phyloP scores from a whole-genome alignment of 306 rosid genomes.

The Ormosia emarginata region DNA sequence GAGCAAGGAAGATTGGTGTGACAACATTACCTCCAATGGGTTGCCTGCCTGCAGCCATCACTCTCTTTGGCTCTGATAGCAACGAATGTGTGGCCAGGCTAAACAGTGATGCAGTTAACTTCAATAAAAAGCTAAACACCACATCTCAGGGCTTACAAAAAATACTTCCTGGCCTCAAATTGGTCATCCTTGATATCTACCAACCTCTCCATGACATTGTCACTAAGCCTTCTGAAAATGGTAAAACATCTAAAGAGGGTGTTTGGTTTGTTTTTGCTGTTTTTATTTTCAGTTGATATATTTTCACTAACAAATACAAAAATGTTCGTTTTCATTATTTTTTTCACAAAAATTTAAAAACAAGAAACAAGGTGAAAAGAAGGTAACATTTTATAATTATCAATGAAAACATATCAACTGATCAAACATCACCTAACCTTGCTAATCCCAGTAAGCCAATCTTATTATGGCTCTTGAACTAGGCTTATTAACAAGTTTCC shows the following conservation, averaged over 20 bases:
- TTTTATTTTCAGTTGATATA: no score
- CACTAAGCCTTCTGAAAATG: constrained; percentile 59
- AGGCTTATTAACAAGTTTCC: background rate
- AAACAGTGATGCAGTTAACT: constrained; percentile 56
- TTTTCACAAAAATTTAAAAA: no score
- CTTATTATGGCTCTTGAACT: background rate
- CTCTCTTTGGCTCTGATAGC: constrained; percentile 57
- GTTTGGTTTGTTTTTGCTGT: background rate
- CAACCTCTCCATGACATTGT: constrained; percentile 61
- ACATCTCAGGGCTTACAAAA: constrained; percentile 57
- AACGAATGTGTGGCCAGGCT: constrained; percentile 48
- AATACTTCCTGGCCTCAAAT: constrained; percentile 45
- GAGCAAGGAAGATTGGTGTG: constrained; percentile 77
- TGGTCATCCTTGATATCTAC: constrained; percentile 64
- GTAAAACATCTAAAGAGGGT: constrained; percentile 12
- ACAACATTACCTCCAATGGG: constrained; percentile 77
- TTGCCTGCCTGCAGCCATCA: constrained; percentile 68
- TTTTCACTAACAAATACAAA: background rate
- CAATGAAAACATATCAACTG: no score
- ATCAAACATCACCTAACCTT: background rate
- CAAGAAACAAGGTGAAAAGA: background rate
- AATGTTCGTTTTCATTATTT: no score
- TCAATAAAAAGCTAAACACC: constrained; percentile 57
- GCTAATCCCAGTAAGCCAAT: background rate
- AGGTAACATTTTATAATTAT: background rate